Base-by-base conservation (phyloP, 495 filamentous ascomycete species). In the Penicillium daleae region DNA sequence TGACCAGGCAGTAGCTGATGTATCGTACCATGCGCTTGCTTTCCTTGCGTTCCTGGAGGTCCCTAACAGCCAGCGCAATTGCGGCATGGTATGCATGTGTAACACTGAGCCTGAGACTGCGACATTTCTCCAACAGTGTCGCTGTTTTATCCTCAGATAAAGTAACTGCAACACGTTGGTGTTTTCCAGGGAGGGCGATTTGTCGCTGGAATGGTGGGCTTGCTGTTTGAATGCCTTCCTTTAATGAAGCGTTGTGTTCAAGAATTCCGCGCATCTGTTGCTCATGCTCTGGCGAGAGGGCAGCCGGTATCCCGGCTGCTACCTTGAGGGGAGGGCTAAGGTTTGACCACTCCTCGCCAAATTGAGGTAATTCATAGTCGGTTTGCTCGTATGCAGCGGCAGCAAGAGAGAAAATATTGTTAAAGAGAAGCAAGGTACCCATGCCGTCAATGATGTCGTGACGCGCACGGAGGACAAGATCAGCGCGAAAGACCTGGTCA, bases 361-460 rank as follows among this genome's bases (percentile, higher is more conserved):
- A 49, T 49, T 22, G 4, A 15, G 69, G 63, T 21, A 8, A 62
- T 31, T 6, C 6, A n/a, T 17, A 66, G 2, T 48, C 19, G 12
- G 57, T 53, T 0, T 65, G 29, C 8, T 62, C 63, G 8, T 63
- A 60, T 0, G 63, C 63, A 6, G 59, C 37, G 2, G 65, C 61
- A 0, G 67, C 69, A 27, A 62, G 56, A 10, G 46, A 33, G 9
- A 74, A 59, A 13, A 74, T 56, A 37, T 66, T 74, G 44, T 73
- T 59, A 50, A 71, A 64, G 31, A 83, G 66, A n/a, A 69, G 67
- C 1, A 83, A 68, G 12, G 76, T 74, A n/a, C 82, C 80, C 53
- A 81, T 72, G 13, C 81, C 81, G 57, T 85, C 82, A 17, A 82
- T 79, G 3, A 83, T 68, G 63, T 81, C 76, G 66, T 83, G 80